Evolutionary conservation across 306 rosid genomes (phyloP), one percentile per base, ranked within the genome.

Genomic region (Alnus glutinosa): DNA sequence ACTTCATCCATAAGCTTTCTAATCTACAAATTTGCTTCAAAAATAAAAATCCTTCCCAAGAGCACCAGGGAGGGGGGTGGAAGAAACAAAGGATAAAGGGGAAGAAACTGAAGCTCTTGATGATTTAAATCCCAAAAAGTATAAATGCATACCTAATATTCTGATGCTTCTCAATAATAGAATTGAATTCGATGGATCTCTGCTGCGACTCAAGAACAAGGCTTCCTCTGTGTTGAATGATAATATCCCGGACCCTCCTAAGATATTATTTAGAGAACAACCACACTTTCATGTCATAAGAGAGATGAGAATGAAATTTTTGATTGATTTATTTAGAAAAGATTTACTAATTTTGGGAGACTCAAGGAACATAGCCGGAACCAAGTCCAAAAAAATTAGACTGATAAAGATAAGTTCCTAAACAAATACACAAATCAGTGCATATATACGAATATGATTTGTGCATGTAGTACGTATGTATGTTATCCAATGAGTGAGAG

Each of bases 181-280:
- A 86, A 82, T 91, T 90, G 87, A 95, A 90, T 79, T 95, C 99
- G 10, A 89, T 88, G 85, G 98, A 91, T 89, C 99, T 93, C 86
- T 95, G 99, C 97, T 95, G 99, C 94, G 93, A 88, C 85, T 95
- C 98, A 81, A 95, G 97, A 84, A 89, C 88, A 75, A 95, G 92
- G 86, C 86, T 93, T 79, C 98, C 98, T 88, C 86, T 89, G 89
- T 89, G 83, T 79, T 91, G 98, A 75, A 73, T 88, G 77, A 89
- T 80, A 80, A 93, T 88, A 76, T 91, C 89, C 82, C 57, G 89
- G 84, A 95, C 82, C 87, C 99, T 93, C 97, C 99, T 95, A 74
- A 86, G 37, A 74, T 49, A 73, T 37, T 48, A 75, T 75, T 82
- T 73, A 78, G 42, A 48, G 73, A 75, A 83, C 49, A 75, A 79